Evolutionary conservation across 2,329 filamentous ascomycete genomes (phyloP).

Genomic region (Scytalidium sp.): DNA sequence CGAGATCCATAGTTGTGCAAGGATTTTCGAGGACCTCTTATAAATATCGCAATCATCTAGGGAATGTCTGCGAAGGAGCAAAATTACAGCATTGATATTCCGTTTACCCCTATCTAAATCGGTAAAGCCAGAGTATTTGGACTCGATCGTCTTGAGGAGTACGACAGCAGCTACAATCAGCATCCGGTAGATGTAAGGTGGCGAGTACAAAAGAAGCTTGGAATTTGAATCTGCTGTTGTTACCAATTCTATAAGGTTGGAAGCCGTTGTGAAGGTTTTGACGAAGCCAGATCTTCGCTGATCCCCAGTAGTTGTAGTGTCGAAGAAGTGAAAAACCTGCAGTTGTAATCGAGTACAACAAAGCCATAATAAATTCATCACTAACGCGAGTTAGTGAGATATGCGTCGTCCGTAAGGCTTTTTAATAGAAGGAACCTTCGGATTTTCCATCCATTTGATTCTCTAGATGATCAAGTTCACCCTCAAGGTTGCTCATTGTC

Average conservation of each 20-base stretch:
- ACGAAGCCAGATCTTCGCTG: slow-evolving; percentile 8
- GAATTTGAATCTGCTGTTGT: slow-evolving; percentile 1
- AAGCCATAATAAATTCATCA: neutral
- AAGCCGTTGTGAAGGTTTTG: slow-evolving; percentile 7
- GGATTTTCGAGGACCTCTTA: slow-evolving; percentile 4
- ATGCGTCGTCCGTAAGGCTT: too few relatives aligned
- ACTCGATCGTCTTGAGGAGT: slow-evolving; percentile 8
- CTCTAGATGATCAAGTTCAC: slow-evolving; percentile 1
- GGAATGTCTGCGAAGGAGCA: neutral
- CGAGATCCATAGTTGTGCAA: slow-evolving; percentile 11
- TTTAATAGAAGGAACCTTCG: too few relatives aligned
- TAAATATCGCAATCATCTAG: slow-evolving; percentile 5
- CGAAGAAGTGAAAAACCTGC: slow-evolving; percentile 15
- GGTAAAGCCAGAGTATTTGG: slow-evolving; percentile 8
- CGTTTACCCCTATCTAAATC: slow-evolving; percentile 4
- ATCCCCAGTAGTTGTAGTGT: slow-evolving; percentile 3
- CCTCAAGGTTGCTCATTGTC: slow-evolving; percentile 1
- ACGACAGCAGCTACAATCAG: slow-evolving; percentile 4
- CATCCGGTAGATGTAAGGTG: slow-evolving; percentile 3
- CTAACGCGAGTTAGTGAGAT: too few relatives aligned
- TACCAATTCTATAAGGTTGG: slow-evolving; percentile 5
- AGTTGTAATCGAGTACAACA: slow-evolving; percentile 2
- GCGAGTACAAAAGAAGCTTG: slow-evolving; percentile 6
- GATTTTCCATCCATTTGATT: too few relatives aligned
- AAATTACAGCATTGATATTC: slow-evolving; percentile 4